Evolutionary conservation across 371 early-diverging fungal genomes (phyloP), one percentile per base, ranked within the genome.

Genomic region (Cokeromyces recurvatus): DNA sequence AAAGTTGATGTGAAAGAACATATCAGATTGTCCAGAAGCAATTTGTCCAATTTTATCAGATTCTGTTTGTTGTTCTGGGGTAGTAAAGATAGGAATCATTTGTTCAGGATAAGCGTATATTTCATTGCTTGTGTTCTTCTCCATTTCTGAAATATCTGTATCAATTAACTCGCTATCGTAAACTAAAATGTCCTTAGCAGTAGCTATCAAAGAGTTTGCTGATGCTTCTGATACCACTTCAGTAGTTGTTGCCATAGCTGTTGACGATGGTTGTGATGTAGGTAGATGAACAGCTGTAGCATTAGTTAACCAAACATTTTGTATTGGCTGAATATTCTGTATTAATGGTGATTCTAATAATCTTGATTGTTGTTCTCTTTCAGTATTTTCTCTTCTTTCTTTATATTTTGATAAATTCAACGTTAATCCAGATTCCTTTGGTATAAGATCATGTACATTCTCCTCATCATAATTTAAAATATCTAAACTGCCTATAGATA

Each of bases 31-130:
- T 9, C 43, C 20, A 0, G 27, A 22, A n/a, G n/a, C n/a, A n/a
- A n/a, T n/a, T 0, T 10, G 16, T 0, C 32, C 10, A 10, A 37
- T 15, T 3, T 24, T 3, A 1, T 38, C 39, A 2, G 34, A 38
- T 36, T 48, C 35, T 4, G 15, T 5, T 29, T 35, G 29, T 38
- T 57, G 53, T 2, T 19, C 20, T 0, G 25, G 17, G 2, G 52
- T 48, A 0, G 52, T 12, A 24, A 51, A 51, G 17, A 51, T 29
- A 5, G 57, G 57, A 11, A 57, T 36, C 34, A 51, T 46, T 2
- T 20, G 11, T 0, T 3, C 3, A n/a, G 19, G 36, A 8, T 37
- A 51, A 12, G 36, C 51, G 19, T 50, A 51, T 0, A 53, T 31
- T 10, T 39, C 16, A 5, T 27, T 27, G 29, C n/a, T n/a, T n/a